Evolutionary conservation across 2,329 filamentous ascomycete genomes (phyloP).

Genomic region (Aspergillus awamori): DNA sequence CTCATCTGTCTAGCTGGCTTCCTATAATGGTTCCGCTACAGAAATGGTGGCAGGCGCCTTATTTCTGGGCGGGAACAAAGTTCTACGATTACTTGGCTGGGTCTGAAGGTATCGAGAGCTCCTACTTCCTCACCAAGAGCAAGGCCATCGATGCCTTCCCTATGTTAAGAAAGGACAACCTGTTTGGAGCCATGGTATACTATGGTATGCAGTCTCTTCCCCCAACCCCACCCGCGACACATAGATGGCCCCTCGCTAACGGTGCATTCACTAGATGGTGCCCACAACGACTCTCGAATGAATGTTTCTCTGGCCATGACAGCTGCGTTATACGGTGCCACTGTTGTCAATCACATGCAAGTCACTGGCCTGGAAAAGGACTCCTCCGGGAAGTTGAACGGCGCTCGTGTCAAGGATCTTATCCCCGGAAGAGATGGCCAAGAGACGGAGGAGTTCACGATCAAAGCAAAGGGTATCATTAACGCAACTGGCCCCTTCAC

Average conservation of each 20-base stretch:
- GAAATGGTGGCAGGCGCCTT: constrained; percentile 81
- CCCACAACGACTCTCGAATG: constrained; percentile 91
- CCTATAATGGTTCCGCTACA: constrained; percentile 82
- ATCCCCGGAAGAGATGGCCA: constrained; percentile 68
- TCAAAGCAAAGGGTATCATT: constrained; percentile 79
- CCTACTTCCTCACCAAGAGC: constrained; percentile 83
- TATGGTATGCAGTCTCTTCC: constrained; percentile 58
- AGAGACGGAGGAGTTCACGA: constrained; percentile 64
- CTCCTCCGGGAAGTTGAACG: constrained; percentile 69
- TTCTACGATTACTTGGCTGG: constrained; percentile 84
- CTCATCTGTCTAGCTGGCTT: constrained; percentile 77
- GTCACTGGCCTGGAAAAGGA: constrained; percentile 78
- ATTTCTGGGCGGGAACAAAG: constrained; percentile 73
- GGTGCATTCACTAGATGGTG: constrained; percentile 62
- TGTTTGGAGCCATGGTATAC: constrained; percentile 83
- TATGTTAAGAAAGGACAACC: constrained; percentile 78
- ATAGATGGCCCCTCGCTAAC: constrained; percentile 18
- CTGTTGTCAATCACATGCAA: constrained; percentile 80
- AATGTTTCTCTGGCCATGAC: constrained; percentile 88
- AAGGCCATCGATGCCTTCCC: constrained; percentile 86
- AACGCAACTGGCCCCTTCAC: constrained; percentile 89
- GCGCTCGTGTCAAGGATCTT: constrained; percentile 72
- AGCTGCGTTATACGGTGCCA: constrained; percentile 81
- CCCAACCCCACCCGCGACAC: neutral
- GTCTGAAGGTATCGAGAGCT: constrained; percentile 83